phyloP scores from a whole-genome alignment of 176 grass and related monocot species.

The Chloris gayana region DNA sequence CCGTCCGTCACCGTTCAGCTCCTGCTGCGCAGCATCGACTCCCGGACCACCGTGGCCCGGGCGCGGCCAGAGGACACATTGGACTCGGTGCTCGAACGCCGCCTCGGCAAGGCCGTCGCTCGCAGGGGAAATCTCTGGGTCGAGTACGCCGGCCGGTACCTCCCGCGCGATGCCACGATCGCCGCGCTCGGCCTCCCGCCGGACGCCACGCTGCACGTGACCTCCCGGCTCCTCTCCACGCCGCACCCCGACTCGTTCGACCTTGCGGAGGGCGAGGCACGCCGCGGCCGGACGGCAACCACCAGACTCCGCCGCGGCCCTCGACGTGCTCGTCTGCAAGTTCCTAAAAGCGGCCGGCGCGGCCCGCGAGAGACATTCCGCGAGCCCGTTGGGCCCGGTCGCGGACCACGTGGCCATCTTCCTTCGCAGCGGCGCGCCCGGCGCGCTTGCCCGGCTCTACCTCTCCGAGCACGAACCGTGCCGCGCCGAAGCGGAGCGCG shows the following conservation, averaged over 20 bases:
- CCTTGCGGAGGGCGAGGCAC: constrained; percentile 8
- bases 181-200: constrained; percentile 18
- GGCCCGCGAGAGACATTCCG: background rate
- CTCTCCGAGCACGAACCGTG: background rate
- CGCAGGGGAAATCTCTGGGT: constrained; percentile 20
- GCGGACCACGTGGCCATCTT: constrained; percentile 46
- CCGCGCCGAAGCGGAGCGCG: constrained; percentile 7
- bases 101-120: constrained; percentile 14
- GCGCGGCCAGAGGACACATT: constrained; percentile 48
- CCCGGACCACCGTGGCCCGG: constrained; percentile 45
- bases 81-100: constrained; percentile 40
- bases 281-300: background rate
- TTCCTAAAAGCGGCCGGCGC: background rate
- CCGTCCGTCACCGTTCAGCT: background rate
- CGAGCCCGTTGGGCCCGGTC: background rate
- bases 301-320: background rate
- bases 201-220: constrained; percentile 53
- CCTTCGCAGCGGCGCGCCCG: constrained; percentile 33
- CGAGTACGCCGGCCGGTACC: constrained; percentile 54
- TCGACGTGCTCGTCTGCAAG: constrained; percentile 42
- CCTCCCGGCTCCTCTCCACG: constrained; percentile 43
- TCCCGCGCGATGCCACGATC: constrained; percentile 46
- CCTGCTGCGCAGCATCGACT: constrained; percentile 34
- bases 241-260: constrained; percentile 32
- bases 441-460: constrained; percentile 52